Percentiles rank a stretch among this genome's conserved stretches.
Conservation (phyloP, 176 grass and related monocot genomes). For the Bothriochloa decipiens region DNA sequence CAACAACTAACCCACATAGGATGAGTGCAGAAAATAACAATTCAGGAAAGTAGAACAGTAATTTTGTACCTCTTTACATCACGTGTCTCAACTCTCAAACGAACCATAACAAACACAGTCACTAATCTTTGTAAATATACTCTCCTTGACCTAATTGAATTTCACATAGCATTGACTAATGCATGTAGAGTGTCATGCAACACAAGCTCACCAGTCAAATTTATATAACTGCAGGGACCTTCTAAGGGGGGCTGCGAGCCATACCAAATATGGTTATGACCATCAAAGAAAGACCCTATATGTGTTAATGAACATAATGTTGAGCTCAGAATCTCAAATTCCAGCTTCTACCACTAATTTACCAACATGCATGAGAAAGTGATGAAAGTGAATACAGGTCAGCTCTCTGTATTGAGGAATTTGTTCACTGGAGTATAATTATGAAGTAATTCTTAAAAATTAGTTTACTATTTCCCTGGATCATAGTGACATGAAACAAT, state of each 20-base stretch:
- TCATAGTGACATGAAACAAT: not conserved
- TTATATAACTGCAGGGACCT: not conserved
- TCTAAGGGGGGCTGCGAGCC: not conserved
- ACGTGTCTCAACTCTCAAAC: not conserved
- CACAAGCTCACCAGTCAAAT: not conserved
- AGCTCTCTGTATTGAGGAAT: constrained; percentile 6
- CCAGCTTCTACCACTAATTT: not conserved
- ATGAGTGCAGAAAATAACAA: constrained; percentile 18
- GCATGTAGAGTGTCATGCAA: not conserved
- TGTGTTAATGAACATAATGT: not conserved
- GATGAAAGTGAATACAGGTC: not conserved
- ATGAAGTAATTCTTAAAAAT: not conserved
- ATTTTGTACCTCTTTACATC: not conserved
- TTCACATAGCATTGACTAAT: constrained; percentile 13
- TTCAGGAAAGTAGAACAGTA: not conserved
- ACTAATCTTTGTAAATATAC: not conserved
- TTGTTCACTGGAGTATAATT: not conserved
- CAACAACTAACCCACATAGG: not conserved
- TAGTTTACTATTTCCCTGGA: not conserved
- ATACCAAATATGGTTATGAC: constrained; percentile 10
- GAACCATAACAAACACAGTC: not conserved
- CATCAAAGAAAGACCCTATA: not conserved
- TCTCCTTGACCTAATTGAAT: not conserved
- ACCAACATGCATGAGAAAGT: not conserved
- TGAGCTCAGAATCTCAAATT: constrained; percentile 15